Evolutionary conservation across 306 rosid species (phyloP).

Genomic region (Citrullus colocynthis): DNA sequence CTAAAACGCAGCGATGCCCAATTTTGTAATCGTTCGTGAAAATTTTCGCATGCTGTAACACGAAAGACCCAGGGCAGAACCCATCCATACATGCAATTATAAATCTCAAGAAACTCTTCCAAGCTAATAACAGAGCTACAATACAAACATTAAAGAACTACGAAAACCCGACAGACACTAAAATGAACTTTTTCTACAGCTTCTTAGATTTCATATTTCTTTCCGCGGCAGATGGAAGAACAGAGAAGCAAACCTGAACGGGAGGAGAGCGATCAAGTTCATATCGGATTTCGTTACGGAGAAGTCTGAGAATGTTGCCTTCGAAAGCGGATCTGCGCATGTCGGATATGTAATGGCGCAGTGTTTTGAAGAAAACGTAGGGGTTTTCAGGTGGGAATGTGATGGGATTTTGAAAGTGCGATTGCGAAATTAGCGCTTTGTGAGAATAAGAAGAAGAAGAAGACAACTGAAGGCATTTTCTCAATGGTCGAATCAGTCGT

Average conservation of each 20-base stretch:
- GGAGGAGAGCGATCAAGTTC: conserved; percentile 56
- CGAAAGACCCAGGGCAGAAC: neutral
- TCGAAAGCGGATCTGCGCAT: conserved; percentile 72
- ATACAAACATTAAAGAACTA: neutral
- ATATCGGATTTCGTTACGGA: conserved; percentile 57
- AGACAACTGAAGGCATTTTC: conserved; percentile 23
- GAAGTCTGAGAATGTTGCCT: conserved; percentile 49
- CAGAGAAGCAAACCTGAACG: conserved; percentile 15
- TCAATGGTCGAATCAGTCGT: conserved; percentile 30
- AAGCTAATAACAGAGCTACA: neutral
- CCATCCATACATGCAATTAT: neutral
- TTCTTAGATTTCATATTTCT: neutral
- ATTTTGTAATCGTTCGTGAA: neutral
- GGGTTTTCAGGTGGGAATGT: conserved; percentile 3
- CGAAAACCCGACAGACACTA: neutral
- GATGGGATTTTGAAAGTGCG: conserved; percentile 12
- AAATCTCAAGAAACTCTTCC: neutral
- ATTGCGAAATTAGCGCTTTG: conserved; percentile 8
- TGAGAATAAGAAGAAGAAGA: neutral
- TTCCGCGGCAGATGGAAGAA: neutral
- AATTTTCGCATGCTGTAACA: neutral
- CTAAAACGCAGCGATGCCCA: neutral
- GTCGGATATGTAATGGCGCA: conserved; percentile 47
- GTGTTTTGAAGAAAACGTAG: conserved; percentile 9
- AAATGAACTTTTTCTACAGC: neutral